Evolutionary conservation across 345 rosid species (phyloP).

Genomic region (Salix koriyanagi): DNA sequence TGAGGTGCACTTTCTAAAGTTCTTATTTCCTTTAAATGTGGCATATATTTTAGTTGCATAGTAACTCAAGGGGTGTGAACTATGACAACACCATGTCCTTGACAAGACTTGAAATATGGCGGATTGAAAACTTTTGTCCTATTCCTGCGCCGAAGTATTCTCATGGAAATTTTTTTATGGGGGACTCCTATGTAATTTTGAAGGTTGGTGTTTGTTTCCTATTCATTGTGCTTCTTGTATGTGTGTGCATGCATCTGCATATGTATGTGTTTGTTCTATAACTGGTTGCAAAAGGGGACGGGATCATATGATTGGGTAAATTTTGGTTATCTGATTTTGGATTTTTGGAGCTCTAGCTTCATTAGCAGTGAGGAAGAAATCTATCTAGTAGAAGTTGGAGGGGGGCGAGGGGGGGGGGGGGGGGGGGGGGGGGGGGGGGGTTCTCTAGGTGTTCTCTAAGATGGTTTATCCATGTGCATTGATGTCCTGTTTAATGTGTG

Average conservation of each 20-base stretch:
- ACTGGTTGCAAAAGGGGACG: not conserved
- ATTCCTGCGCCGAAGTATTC: constrained; percentile 56
- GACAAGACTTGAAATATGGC: constrained; percentile 79
- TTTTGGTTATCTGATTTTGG: not conserved
- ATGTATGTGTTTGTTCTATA: not conserved
- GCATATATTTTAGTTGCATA: not conserved
- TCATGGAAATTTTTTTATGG: constrained; percentile 80
- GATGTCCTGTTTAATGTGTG: too few relatives aligned
- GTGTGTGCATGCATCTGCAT: not conserved
- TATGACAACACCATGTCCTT: not conserved
- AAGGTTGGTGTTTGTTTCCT: constrained; percentile 47
- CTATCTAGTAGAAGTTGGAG: too few relatives aligned
- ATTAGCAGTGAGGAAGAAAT: too few relatives aligned
- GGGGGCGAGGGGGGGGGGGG: too few relatives aligned
- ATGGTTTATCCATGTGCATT: too few relatives aligned
- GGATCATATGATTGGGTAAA: not conserved
- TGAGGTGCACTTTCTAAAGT: not conserved
- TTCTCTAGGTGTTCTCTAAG: too few relatives aligned
- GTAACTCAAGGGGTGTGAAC: too few relatives aligned
- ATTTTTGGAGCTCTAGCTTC: too few relatives aligned
- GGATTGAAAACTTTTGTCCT: constrained; percentile 85
- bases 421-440: too few relatives aligned
- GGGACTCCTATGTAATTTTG: constrained; percentile 60
- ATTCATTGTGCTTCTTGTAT: not conserved
- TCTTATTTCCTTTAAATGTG: not conserved